phyloP scores from a whole-genome alignment of 805 yeast species.

The Ogataea philodendri region DNA sequence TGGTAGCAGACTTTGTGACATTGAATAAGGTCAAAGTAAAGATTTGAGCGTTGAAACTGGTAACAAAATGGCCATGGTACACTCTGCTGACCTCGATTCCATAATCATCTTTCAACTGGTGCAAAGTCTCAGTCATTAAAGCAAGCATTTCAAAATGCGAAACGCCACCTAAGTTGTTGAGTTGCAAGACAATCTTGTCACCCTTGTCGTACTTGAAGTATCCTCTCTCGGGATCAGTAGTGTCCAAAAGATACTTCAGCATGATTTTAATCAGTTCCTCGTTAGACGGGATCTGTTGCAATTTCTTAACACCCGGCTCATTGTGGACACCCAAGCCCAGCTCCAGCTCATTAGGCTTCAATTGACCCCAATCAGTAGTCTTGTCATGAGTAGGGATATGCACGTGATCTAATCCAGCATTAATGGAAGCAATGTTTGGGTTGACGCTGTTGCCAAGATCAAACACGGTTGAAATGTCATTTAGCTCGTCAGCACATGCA shows the following conservation, averaged over 20 bases:
- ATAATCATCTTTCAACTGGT: constrained; percentile 28
- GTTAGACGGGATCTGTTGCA: constrained; percentile 33
- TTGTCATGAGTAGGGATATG: constrained; percentile 37
- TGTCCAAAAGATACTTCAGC: constrained; percentile 30
- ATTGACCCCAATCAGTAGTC: constrained; percentile 25
- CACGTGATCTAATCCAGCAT: constrained; percentile 39
- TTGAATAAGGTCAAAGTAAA: constrained; percentile 39
- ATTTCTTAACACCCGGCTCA: constrained; percentile 38
- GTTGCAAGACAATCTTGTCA: constrained; percentile 33
- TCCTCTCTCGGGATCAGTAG: constrained; percentile 30
- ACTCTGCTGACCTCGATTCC: constrained; percentile 32
- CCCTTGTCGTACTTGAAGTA: constrained; percentile 31
- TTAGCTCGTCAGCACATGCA: constrained; percentile 30
- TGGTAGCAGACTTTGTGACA: constrained; percentile 31
- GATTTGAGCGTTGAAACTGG: constrained; percentile 39
- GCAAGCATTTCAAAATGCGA: constrained; percentile 36
- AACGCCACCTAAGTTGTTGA: constrained; percentile 40
- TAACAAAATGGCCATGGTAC: constrained; percentile 36
- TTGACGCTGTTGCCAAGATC: constrained; percentile 32
- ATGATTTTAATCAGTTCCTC: constrained; percentile 32
- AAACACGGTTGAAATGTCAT: constrained; percentile 29
- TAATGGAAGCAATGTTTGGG: constrained; percentile 33
- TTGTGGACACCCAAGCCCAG: constrained; percentile 41
- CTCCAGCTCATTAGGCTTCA: constrained; percentile 33
- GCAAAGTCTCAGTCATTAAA: constrained; percentile 26